phyloP scores from a whole-genome alignment of 1,284 basidiomycete genomes.

The Athelia sp. region DNA sequence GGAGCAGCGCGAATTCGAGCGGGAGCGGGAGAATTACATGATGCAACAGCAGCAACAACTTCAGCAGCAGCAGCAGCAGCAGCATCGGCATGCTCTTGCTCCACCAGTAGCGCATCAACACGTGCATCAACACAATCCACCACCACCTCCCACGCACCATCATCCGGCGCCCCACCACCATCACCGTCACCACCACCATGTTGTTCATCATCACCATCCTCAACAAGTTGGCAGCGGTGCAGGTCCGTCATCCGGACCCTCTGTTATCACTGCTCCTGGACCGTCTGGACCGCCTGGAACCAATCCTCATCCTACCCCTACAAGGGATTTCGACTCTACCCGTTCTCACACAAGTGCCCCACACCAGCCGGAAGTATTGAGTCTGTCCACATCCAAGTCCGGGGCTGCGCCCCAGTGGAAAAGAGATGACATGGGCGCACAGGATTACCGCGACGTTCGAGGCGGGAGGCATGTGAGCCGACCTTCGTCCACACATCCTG shows the following conservation, averaged over 20 bases:
- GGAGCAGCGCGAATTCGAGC: conserved; percentile 16
- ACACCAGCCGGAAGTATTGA: conserved; percentile 12
- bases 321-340: background rate
- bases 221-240: conserved; percentile 6
- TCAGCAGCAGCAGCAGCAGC: conserved; percentile 12
- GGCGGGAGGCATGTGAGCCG: conserved; percentile 24
- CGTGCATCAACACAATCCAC: conserved; percentile 10
- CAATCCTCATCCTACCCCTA: conserved; percentile 6
- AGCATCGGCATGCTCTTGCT: too few species aligned
- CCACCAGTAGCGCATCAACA: conserved; percentile 9
- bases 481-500: conserved; percentile 24
- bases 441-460: conserved; percentile 5
- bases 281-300: conserved; percentile 4
- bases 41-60: conserved; percentile 12
- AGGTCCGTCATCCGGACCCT: background rate
- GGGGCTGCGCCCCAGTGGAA: conserved; percentile 20
- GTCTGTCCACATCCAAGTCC: conserved; percentile 14
- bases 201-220: conserved; percentile 37
- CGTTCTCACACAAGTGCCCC: conserved; percentile 7
- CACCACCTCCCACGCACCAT: conserved; percentile 21
- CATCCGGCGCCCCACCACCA: conserved; percentile 32
- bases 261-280: conserved; percentile 4
- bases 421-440: conserved; percentile 14
- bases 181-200: conserved; percentile 38
- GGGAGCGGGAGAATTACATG: conserved; percentile 15